phyloP scores from a whole-genome alignment of 2,329 filamentous ascomycete genomes.

The Bipolaris oryzae region DNA sequence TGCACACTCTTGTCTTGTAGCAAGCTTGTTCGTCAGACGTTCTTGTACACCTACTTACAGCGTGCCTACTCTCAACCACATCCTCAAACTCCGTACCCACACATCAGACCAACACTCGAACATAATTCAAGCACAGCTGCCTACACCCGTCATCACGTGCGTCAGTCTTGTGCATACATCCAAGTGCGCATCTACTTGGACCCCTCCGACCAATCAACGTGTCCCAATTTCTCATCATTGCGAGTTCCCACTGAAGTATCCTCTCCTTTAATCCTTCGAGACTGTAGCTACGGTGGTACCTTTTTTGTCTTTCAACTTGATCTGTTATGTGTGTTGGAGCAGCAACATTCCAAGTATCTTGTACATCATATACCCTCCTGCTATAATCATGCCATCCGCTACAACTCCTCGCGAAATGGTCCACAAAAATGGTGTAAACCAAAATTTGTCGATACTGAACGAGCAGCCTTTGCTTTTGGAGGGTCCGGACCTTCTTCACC shows the following conservation, averaged over 20 bases:
- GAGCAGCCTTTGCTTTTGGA: conserved; percentile 57
- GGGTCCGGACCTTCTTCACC: conserved; percentile 64
- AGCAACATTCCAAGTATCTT: neutral
- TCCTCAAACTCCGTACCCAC: conserved; percentile 13
- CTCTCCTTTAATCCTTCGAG: neutral
- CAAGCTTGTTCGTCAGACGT: neutral
- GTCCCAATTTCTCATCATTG: conserved; percentile 45
- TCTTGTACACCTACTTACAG: neutral
- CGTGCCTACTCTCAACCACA: conserved; percentile 5
- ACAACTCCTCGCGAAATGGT: conserved; percentile 32
- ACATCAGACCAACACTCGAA: conserved; percentile 9
- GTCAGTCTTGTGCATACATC: conserved; percentile 19
- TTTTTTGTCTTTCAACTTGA: neutral
- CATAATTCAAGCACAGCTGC: conserved; percentile 5
- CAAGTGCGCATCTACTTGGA: conserved; percentile 24
- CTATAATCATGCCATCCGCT: conserved; percentile 1
- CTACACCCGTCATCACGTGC: conserved; percentile 33
- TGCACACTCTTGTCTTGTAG: neutral
- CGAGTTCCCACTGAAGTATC: conserved; percentile 6
- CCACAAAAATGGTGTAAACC: conserved; percentile 13
- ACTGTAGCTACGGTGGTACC: conserved; percentile 2
- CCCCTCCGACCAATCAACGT: conserved; percentile 37
- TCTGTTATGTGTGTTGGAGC: neutral
- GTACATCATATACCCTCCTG: neutral
- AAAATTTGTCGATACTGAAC: conserved; percentile 59